A percentile compares a stretch with the other conserved stretches of the same genome.
Conservation (phyloP, 1,284 basidiomycete genomes). For the Sporisorium exsertum region DNA sequence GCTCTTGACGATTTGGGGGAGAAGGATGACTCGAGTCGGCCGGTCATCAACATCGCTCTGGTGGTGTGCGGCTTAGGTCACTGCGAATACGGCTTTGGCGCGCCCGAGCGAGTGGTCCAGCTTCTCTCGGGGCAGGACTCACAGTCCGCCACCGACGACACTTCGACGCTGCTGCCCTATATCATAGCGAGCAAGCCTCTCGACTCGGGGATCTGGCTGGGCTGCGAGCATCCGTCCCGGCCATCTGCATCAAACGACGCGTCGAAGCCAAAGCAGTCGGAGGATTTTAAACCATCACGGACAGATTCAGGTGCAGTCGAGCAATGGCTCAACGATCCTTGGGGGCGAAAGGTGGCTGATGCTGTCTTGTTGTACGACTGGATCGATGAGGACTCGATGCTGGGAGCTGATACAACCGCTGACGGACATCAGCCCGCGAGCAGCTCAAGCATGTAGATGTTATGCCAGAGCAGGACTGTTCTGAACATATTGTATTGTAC, state of each 20-base stretch:
- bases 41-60: slow-evolving; percentile 31
- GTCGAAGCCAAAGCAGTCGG: not conserved
- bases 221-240: slow-evolving; percentile 25
- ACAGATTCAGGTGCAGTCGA: slow-evolving; percentile 3
- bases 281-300: not conserved
- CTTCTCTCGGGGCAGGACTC: slow-evolving; percentile 17
- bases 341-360: slow-evolving; percentile 49
- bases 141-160: not conserved
- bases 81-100: slow-evolving; percentile 56
- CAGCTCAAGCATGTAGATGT: not conserved
- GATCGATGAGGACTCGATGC: slow-evolving; percentile 44
- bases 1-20: not conserved
- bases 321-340: slow-evolving; percentile 33
- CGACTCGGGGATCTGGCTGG: slow-evolving; percentile 53
- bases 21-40: slow-evolving; percentile 3
- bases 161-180: slow-evolving; percentile 20
- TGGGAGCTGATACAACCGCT: slow-evolving; percentile 6
- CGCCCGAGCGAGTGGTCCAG: slow-evolving; percentile 47
- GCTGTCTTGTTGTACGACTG: slow-evolving; percentile 52
- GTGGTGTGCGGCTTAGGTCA: slow-evolving; percentile 55
- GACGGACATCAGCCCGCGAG: slow-evolving; percentile 5
- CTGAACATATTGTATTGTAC: too few relatives aligned
- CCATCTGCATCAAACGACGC: not conserved
- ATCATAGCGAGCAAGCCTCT: slow-evolving; percentile 52
- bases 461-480: too few relatives aligned